Conservation (phyloP, 2,329 filamentous ascomycete species). For the Huntiella decipiens region DNA sequence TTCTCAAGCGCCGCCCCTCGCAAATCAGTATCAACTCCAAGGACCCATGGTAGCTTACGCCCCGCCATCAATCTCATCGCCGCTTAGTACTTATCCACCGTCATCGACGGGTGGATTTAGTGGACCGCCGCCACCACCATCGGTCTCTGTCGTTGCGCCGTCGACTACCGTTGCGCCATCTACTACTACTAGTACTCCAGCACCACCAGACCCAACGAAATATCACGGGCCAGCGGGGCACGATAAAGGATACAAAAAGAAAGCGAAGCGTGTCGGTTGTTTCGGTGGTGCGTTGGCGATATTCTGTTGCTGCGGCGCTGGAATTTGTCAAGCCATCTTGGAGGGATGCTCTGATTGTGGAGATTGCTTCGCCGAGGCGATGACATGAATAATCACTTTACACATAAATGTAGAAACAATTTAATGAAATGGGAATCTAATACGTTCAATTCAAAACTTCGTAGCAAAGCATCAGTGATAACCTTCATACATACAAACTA, state of each 20-base stretch:
- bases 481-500: not conserved
- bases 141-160: too few species aligned
- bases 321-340: not conserved
- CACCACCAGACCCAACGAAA: not conserved
- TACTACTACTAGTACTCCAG: not conserved
- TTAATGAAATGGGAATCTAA: too few species aligned
- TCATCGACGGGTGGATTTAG: too few species aligned
- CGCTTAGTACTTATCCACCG: not conserved
- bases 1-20: constrained; percentile 13
- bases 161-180: too few species aligned
- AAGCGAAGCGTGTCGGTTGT: not conserved
- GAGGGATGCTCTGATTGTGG: constrained; percentile 1
- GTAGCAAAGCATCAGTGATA: not conserved
- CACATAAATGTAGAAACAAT: too few species aligned
- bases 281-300: not conserved
- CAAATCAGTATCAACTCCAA: constrained; percentile 2
- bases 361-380: constrained; percentile 1
- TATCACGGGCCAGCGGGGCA: not conserved
- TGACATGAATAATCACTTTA: not conserved
- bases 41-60: constrained; percentile 16
- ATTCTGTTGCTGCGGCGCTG: constrained; percentile 1
- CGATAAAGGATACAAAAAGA: not conserved
- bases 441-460: not conserved
- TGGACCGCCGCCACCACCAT: too few species aligned
- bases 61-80: not conserved